Evolutionary conservation across 2,329 filamentous ascomycete genomes (phyloP).

Genomic region (Neodidymelliopsis sp.): DNA sequence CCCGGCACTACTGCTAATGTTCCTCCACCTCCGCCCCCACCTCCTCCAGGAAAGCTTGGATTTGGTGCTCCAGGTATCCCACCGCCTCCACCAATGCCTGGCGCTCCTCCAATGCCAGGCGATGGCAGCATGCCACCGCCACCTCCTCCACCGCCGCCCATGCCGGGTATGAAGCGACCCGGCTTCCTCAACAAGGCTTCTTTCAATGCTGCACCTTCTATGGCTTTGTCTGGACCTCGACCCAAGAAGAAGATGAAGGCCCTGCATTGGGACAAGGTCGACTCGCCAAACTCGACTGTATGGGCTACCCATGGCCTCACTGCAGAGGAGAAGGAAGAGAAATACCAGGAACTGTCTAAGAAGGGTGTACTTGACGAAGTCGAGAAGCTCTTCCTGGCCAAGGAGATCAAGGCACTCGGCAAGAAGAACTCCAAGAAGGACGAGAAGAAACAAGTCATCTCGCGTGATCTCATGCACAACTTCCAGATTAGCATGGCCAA

Average conservation of each 20-base stretch:
- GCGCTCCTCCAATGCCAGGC: constrained; percentile 58
- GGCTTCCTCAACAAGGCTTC: constrained; percentile 76
- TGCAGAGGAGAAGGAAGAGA: constrained; percentile 90
- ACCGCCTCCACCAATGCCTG: constrained; percentile 59
- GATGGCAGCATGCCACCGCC: constrained; percentile 57
- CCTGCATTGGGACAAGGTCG: constrained; percentile 98
- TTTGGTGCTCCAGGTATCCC: constrained; percentile 51
- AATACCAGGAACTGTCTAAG: constrained; percentile 89
- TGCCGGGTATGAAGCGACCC: constrained; percentile 65
- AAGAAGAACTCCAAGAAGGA: constrained; percentile 76
- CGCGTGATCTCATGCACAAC: constrained; percentile 71
- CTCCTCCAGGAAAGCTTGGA: constrained; percentile 56
- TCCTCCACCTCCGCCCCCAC: constrained; percentile 58
- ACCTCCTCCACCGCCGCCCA: constrained; percentile 66
- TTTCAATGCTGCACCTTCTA: constrained; percentile 61
- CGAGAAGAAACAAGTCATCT: constrained; percentile 98
- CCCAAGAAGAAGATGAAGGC: constrained; percentile 99
- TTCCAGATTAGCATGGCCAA: constrained; percentile 84
- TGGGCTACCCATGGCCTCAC: constrained; percentile 89
- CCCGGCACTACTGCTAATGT: constrained; percentile 54
- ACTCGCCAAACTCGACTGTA: constrained; percentile 87
- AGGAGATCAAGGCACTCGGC: constrained; percentile 90
- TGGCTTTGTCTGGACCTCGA: constrained; percentile 79
- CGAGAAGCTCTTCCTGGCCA: constrained; percentile 95
- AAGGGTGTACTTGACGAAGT: constrained; percentile 98